Evolutionary conservation across 805 yeast species (phyloP).

Genomic region (Cyberlindnera euphorbiiphila): DNA sequence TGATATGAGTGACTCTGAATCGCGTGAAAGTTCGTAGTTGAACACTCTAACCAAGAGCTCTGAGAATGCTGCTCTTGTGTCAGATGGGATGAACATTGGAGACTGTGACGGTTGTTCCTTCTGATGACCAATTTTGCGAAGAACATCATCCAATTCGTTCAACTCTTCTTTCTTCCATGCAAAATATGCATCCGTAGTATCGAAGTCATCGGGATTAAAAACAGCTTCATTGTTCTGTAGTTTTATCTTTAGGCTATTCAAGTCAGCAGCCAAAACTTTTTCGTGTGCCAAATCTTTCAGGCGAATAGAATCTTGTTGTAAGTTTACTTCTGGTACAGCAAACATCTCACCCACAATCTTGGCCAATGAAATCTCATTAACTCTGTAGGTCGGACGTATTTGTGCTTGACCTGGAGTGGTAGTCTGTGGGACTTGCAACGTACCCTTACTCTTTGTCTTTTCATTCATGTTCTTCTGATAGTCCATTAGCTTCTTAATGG

Average conservation of each 20-base stretch:
- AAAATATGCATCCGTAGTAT: constrained; percentile 30
- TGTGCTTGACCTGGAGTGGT: not conserved
- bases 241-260: constrained; percentile 13
- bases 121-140: constrained; percentile 1
- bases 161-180: constrained; percentile 41
- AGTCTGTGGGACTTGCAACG: not conserved
- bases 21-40: constrained; percentile 30
- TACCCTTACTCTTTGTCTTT: not conserved
- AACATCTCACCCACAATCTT: constrained; percentile 47
- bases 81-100: constrained; percentile 35
- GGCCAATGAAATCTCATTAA: constrained; percentile 53
- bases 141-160: constrained; percentile 17
- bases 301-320: constrained; percentile 53
- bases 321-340: constrained; percentile 38
- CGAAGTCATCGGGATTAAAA: constrained; percentile 36
- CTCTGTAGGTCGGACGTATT: constrained; percentile 44
- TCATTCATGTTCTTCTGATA: constrained; percentile 33
- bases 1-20: constrained; percentile 30
- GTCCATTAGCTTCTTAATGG: constrained; percentile 41
- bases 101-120: not conserved
- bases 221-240: constrained; percentile 28
- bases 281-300: constrained; percentile 40
- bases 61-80: constrained; percentile 38
- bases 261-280: constrained; percentile 29
- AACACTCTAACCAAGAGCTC: constrained; percentile 42